Percentiles rank a stretch among this genome's conserved stretches.
Evolutionary conservation across 768 basidiomycete species (phyloP).

Genomic region (Lyophyllum decastes): DNA sequence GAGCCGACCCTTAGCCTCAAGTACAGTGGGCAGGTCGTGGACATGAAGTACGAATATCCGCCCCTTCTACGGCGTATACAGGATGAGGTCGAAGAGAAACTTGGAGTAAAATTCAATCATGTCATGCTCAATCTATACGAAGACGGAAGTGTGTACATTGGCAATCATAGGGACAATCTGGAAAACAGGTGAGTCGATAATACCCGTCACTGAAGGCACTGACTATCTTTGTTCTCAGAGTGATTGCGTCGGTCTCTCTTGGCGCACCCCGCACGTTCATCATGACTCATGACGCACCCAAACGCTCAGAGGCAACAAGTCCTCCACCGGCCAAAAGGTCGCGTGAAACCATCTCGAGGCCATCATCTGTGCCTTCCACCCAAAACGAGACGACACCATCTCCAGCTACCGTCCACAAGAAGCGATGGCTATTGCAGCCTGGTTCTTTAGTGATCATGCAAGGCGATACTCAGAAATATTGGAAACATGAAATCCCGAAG

Average conservation of each 20-base stretch:
- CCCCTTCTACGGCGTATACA: constrained; percentile 28
- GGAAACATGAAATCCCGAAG: constrained; percentile 36
- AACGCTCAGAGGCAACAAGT: background rate
- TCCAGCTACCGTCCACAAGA: constrained; percentile 5
- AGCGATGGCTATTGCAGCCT: constrained; percentile 23
- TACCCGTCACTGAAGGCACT: background rate
- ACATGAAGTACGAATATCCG: constrained; percentile 30
- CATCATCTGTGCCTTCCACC: background rate
- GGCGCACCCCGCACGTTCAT: constrained; percentile 30
- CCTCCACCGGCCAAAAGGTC: background rate
- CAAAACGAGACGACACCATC: background rate
- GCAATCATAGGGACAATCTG: constrained; percentile 30
- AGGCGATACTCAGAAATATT: constrained; percentile 30
- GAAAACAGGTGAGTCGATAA: constrained; percentile 23
- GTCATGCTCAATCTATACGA: constrained; percentile 32
- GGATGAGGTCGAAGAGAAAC: constrained; percentile 25
- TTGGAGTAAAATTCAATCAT: constrained; percentile 32
- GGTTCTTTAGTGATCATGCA: constrained; percentile 34
- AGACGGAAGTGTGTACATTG: constrained; percentile 30
- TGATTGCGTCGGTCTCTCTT: constrained; percentile 31
- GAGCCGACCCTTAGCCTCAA: constrained; percentile 26
- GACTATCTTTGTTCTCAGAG: constrained; percentile 14
- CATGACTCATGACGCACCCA: constrained; percentile 24
- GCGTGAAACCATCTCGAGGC: background rate
- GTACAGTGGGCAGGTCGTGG: constrained; percentile 31